Conservation (phyloP, 441 rosid genomes). For the Cnidoscolus chayamansa region DNA sequence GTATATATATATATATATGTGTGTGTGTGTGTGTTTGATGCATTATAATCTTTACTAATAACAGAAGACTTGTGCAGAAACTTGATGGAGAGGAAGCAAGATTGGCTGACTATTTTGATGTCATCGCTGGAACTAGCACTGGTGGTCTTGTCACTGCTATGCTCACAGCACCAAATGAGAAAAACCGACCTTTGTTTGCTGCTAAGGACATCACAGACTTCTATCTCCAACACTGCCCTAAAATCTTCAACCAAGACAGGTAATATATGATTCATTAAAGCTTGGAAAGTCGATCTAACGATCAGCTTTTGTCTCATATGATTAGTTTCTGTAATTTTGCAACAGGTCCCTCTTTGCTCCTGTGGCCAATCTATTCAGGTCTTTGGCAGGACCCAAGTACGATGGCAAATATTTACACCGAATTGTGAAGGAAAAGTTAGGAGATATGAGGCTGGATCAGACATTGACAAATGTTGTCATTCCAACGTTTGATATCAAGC, state of each 20-base stretch:
- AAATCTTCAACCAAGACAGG: conserved; percentile 49
- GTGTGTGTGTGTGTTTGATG: no score
- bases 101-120: conserved; percentile 58
- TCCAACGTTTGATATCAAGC: conserved; percentile 48
- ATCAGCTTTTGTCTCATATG: no score
- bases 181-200: conserved; percentile 46
- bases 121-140: conserved; percentile 53
- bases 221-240: conserved; percentile 41
- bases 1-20: no score
- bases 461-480: conserved; percentile 44
- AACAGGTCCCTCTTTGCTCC: conserved; percentile 15
- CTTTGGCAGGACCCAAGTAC: conserved; percentile 34
- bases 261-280: neutral
- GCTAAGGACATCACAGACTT: conserved; percentile 50
- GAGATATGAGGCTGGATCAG: conserved; percentile 31
- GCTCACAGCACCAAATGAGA: conserved; percentile 46
- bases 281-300: no score
- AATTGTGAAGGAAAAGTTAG: conserved; percentile 32
- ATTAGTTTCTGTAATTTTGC: neutral
- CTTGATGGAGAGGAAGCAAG: conserved; percentile 55
- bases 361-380: conserved; percentile 11
- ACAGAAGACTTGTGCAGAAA: conserved; percentile 2
- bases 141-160: conserved; percentile 60
- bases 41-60: no score
- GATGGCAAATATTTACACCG: conserved; percentile 32